Evolutionary conservation across 2,329 filamentous ascomycete genomes (phyloP).

Genomic region (Leptographium flavum): DNA sequence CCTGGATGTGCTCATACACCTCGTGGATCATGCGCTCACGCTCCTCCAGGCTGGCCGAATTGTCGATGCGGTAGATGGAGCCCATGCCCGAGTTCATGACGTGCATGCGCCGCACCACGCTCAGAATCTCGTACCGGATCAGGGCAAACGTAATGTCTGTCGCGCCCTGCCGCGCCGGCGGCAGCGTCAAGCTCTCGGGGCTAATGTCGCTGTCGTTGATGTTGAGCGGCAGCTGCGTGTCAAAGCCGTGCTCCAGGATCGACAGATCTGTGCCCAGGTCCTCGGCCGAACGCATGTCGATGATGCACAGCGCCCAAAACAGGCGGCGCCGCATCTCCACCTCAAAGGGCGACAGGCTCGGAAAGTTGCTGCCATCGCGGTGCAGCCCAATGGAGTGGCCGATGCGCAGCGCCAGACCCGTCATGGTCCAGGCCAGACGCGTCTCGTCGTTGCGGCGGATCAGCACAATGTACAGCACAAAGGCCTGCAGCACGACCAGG

Average conservation of each 20-base stretch:
- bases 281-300: conserved; percentile 46
- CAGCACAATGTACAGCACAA: conserved; percentile 42
- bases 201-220: conserved; percentile 39
- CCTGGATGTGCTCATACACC: conserved; percentile 28
- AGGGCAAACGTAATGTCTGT: conserved; percentile 37
- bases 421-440: conserved; percentile 47
- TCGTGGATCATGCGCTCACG: conserved; percentile 22
- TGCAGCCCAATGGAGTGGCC: conserved; percentile 40
- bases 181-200: conserved; percentile 31
- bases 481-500: conserved; percentile 44
- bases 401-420: conserved; percentile 44
- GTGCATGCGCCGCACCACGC: conserved; percentile 24
- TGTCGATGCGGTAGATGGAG: conserved; percentile 16
- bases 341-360: conserved; percentile 41
- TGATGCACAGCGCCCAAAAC: conserved; percentile 45
- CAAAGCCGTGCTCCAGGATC: conserved; percentile 29
- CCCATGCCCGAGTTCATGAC: conserved; percentile 20
- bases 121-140: conserved; percentile 28
- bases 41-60: conserved; percentile 23
- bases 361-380: conserved; percentile 39
- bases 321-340: conserved; percentile 47
- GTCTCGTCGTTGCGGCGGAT: conserved; percentile 36
- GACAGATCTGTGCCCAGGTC: conserved; percentile 40
- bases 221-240: conserved; percentile 41
- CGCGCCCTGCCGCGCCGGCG: conserved; percentile 30